Evolutionary conservation across 2,329 filamentous ascomycete species (phyloP).

Genomic region (Sarocladium oryzae): DNA sequence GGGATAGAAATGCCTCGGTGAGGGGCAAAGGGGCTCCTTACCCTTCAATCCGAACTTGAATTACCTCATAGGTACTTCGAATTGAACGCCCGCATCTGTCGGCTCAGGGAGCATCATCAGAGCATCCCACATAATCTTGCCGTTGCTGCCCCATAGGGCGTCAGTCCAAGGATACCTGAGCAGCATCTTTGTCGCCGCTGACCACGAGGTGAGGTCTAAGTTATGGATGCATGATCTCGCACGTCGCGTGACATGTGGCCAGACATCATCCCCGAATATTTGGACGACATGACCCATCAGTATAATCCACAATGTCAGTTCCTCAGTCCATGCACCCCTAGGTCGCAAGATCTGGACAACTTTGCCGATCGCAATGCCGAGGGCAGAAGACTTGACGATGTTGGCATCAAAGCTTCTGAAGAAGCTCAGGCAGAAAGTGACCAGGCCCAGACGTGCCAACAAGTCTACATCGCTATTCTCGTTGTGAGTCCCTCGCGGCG

Average conservation of each 20-base stretch:
- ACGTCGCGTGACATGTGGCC: not conserved
- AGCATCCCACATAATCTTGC: slow-evolving; percentile 1
- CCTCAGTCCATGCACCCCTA: not conserved
- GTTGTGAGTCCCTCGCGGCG: not conserved
- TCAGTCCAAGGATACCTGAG: slow-evolving; percentile 1
- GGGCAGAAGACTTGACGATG: not conserved
- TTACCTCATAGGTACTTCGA: not conserved
- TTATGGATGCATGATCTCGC: not conserved
- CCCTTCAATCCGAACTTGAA: not conserved
- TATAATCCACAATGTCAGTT: not conserved
- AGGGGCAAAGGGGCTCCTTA: no score
- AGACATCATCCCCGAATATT: not conserved
- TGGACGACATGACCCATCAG: not conserved
- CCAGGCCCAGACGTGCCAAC: not conserved
- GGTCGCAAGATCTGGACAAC: not conserved
- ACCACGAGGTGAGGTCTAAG: slow-evolving; percentile 2
- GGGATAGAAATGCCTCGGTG: no score
- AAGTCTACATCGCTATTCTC: slow-evolving; percentile 2
- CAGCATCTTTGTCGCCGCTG: not conserved
- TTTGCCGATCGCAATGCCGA: not conserved
- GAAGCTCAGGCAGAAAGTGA: slow-evolving; percentile 3
- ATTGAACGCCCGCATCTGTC: not conserved
- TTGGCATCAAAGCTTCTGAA: slow-evolving; percentile 2
- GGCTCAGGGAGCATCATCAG: not conserved
- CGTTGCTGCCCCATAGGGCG: not conserved